Evolutionary conservation across 441 rosid genomes (phyloP).

Genomic region (Rhodomyrtus psidioides): DNA sequence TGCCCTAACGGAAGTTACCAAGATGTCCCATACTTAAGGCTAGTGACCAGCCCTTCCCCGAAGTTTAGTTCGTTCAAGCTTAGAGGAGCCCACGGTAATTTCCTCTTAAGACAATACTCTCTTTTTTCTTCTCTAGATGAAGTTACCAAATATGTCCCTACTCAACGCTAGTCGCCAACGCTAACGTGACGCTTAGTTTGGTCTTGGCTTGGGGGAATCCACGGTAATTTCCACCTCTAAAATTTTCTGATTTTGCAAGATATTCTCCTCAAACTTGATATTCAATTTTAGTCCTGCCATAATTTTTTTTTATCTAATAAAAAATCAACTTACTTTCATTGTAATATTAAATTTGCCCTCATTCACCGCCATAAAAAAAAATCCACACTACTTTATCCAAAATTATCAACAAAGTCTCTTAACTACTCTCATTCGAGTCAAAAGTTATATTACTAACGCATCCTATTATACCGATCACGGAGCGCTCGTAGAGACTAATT

Average conservation of each 20-base stretch:
- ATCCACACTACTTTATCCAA: not conserved
- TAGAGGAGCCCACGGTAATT: not conserved
- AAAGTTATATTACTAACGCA: too few species aligned
- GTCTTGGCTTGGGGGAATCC: too few species aligned
- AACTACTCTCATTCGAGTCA: too few species aligned
- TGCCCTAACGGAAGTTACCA: not conserved
- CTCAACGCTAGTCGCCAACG: too few species aligned
- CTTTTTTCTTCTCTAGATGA: too few species aligned
- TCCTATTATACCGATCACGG: too few species aligned
- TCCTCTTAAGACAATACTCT: not conserved
- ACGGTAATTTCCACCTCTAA: not conserved
- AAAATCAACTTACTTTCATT: not conserved
- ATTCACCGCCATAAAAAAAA: not conserved
- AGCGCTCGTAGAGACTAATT: too few species aligned
- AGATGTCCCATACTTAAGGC: not conserved
- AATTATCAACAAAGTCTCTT: not conserved
- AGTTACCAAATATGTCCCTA: too few species aligned
- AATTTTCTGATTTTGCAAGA: too few species aligned
- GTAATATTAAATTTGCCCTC: fast-evolving
- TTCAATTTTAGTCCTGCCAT: not conserved
- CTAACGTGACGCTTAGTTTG: not conserved
- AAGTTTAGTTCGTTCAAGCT: too few species aligned
- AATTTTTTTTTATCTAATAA: not conserved
- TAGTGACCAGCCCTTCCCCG: too few species aligned
- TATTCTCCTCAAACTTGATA: not conserved